A percentile compares a stretch with the other conserved stretches of the same genome.
Evolutionary conservation across 176 grass and related monocot species (phyloP).

Genomic region (Cenchrus americanus): DNA sequence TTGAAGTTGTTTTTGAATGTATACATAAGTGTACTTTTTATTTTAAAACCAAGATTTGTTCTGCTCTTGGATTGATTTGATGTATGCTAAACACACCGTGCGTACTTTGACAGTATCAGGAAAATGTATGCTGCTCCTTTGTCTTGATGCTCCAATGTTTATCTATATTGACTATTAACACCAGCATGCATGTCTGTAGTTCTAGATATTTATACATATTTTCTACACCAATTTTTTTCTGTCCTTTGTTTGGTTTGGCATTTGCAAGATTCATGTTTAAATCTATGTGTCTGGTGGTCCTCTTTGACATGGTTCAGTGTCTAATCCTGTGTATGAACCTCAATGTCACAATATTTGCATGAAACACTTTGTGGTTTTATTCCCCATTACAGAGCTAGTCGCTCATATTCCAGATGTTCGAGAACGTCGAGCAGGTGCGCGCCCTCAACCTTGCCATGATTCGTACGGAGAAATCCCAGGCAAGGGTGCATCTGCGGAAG

Average conservation of each 20-base stretch:
- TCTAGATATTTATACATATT: not conserved
- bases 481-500: too few species aligned
- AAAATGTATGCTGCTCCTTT: conserved; percentile 7
- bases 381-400: not conserved
- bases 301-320: not conserved
- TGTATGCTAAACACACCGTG: not conserved
- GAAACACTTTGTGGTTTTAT: not conserved
- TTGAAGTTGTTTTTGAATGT: not conserved
- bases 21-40: not conserved
- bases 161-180: not conserved
- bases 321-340: not conserved
- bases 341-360: not conserved
- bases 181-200: not conserved
- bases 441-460: too few species aligned
- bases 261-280: not conserved
- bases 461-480: too few species aligned
- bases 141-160: not conserved
- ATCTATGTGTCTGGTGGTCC: not conserved
- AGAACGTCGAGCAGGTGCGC: too few species aligned
- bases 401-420: too few species aligned
- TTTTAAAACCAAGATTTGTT: not conserved
- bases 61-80: conserved; percentile 5
- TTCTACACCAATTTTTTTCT: not conserved
- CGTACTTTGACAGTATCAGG: not conserved
- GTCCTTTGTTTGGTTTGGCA: not conserved